These are phyloP conservation scores for Hypholoma sublateritium DNA, from an alignment of 768 basidiomycete genomes.

Conservation along the genomic window DNA sequence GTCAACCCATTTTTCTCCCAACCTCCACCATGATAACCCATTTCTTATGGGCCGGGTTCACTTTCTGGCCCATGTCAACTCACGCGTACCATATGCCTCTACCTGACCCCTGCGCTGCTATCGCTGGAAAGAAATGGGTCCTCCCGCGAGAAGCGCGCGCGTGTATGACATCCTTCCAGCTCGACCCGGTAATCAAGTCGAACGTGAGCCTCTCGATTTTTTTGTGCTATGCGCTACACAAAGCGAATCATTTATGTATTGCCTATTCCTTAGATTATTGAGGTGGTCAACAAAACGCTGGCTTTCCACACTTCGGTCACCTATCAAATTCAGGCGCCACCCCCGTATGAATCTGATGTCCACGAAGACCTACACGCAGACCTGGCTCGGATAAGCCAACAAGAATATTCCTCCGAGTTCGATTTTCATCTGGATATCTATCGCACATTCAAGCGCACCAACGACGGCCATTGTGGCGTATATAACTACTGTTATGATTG, in stretches of 20 bases:
- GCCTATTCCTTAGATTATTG: constrained; percentile 40
- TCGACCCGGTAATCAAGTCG: constrained; percentile 44
- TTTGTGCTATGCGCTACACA: background rate
- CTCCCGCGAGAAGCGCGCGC: constrained; percentile 49
- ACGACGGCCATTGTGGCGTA: constrained; percentile 55
- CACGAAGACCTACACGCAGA: constrained; percentile 56
- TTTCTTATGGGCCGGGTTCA: constrained; percentile 3
- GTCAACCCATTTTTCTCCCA: background rate
- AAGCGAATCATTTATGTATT: background rate
- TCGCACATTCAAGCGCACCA: constrained; percentile 49
- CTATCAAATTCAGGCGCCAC: constrained; percentile 55
- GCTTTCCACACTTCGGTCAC: constrained; percentile 64
- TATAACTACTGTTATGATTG: constrained; percentile 23
- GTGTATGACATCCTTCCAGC: constrained; percentile 49
- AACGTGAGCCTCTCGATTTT: constrained; percentile 38
- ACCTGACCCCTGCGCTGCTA: constrained; percentile 48
- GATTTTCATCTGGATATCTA: constrained; percentile 57
- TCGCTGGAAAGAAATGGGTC: constrained; percentile 57
- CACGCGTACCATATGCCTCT: constrained; percentile 2
- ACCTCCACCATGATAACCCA: constrained; percentile 1
- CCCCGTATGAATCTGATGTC: constrained; percentile 52
- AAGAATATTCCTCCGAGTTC: constrained; percentile 49
- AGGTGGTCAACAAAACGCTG: constrained; percentile 56
- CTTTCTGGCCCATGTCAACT: background rate
- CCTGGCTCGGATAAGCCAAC: constrained; percentile 43